Base-by-base conservation (phyloP, 2,329 filamentous ascomycete genomes). In the Diaporthe nobilis region DNA sequence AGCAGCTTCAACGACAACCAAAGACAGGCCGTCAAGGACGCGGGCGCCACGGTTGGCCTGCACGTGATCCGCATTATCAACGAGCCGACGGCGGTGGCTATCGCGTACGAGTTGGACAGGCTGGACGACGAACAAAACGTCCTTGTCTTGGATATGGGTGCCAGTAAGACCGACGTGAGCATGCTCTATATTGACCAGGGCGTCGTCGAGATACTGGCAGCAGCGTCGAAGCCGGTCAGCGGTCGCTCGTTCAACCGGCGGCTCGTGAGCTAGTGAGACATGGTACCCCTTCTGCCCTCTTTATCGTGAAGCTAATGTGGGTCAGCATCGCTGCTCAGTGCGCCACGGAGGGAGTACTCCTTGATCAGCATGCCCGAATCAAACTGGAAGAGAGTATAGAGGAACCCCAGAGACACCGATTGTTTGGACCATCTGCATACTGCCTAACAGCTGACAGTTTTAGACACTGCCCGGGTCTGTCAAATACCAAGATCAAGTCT, bases 311-410 rank as follows among this genome's bases (percentile, higher is more conserved):
- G 68, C 68, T 71, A 20, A 58, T 12, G 1, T 17, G 12, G 51
- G 44, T 20, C 44, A 67, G 63, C 44, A 67, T 67, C 44, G 31
- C 20, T 15, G 44, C 63, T 8, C 42, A 51, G 42, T 67, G 63
- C 20, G 28, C 44, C 17, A 15, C 28, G 22, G 28, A 67, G 25
- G 44, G 63, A 6, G 13, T 37, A 7, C 28, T 67, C 44, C 63
- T 67, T 12, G 44, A 67, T 31, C 42, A 34, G 28, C 20, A n/a
- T 2, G 20, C 63, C 2, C 44, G 20, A 37, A n/a, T 17, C 44
- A 17, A n/a, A 4, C 4, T 65, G 44, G 63, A 67, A 37, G 17
- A 47, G 25, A 49, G 42, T 9, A 67, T 67, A 2, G 44, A 51
- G 44, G 12, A 13, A 17, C 2, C 2, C 4, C 39, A 65, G 44